phyloP scores from a whole-genome alignment of 306 rosid species.

The Malus sylvestris region DNA sequence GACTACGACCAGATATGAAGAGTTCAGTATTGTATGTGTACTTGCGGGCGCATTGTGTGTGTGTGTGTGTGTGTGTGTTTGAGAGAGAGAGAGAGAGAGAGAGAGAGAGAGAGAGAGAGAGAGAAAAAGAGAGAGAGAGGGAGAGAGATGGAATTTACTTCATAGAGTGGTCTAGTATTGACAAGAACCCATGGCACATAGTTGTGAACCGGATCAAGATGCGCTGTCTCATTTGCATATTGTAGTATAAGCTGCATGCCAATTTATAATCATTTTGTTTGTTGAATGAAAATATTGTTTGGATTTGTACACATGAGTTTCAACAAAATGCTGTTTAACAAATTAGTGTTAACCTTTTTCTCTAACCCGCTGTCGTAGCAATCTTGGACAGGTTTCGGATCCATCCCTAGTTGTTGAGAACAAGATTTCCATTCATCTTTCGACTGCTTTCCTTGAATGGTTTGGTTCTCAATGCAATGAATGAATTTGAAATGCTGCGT shows the following conservation, averaged over 20 bases:
- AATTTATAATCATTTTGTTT: not conserved
- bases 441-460: conserved; percentile 23
- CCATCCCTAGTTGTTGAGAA: not conserved
- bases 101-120: not conserved
- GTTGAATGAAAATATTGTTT: not conserved
- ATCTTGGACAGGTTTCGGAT: conserved; percentile 1
- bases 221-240: conserved; percentile 24
- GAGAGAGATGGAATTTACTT: conserved; percentile 19
- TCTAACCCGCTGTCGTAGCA: conserved; percentile 73
- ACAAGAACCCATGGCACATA: conserved; percentile 55
- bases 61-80: not conserved
- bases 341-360: conserved; percentile 25
- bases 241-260: conserved; percentile 33
- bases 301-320: not conserved
- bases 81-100: no score
- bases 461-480: conserved; percentile 52
- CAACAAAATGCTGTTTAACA: not conserved
- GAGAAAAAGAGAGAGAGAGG: not conserved
- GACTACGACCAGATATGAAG: conserved; percentile 10
- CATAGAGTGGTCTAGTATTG: conserved; percentile 33
- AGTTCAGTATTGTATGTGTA: not conserved
- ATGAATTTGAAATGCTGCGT: conserved; percentile 48
- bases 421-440: conserved; percentile 3
- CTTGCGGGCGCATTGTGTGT: no score
- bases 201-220: conserved; percentile 26